Evolutionary conservation across 179 eudicot species (phyloP), one percentile per base, ranked within the genome.

Genomic region (Beta macrorhiza): DNA sequence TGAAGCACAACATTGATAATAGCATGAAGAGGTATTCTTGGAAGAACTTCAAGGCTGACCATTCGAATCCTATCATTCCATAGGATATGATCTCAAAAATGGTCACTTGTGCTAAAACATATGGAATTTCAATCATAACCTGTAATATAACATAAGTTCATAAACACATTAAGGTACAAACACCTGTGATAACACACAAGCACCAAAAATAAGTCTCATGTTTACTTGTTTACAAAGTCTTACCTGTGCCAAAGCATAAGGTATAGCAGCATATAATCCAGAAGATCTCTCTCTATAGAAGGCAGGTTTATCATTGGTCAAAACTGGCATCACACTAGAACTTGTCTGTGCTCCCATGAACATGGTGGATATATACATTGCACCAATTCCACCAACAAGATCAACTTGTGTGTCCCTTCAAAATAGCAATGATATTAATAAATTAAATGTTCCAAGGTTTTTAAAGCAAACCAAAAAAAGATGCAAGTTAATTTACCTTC

Each of bases 211-310:
- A 19, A 58, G 22, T 58, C 4, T 61, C 29, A 7, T 61, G 65
- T 61, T 61, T 8, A 17, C 11, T 49, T 49, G 53, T 49, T 49
- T 49, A 49, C 9, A 0, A 63, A 63, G 67, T 22, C 15, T 5
- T 78, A 82, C 84, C 84, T 77, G 84, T 71, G 84, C 84, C 47
- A 82, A 53, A 63, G 84, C 84, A 63, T 82, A 63, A 51, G 84
- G 84, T 13, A 82, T 71, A 45, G 84, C 81, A 42, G 84, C 72
- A 14, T 78, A 82, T n/a, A 82, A 62, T 7, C 84, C 84, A 14
- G 84, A 72, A 12, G 81, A 78, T 55, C 74, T 72, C 15, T 82
- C 84, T 64, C 84, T 78, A 62, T 82, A 82, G 52, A 71, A 82
- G 0, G 78, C 73, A 0, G 81, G 78, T 42, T 22, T 77, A 37